Evolutionary conservation across 306 rosid genomes (phyloP).

Genomic region (Phaseolus lunatus): DNA sequence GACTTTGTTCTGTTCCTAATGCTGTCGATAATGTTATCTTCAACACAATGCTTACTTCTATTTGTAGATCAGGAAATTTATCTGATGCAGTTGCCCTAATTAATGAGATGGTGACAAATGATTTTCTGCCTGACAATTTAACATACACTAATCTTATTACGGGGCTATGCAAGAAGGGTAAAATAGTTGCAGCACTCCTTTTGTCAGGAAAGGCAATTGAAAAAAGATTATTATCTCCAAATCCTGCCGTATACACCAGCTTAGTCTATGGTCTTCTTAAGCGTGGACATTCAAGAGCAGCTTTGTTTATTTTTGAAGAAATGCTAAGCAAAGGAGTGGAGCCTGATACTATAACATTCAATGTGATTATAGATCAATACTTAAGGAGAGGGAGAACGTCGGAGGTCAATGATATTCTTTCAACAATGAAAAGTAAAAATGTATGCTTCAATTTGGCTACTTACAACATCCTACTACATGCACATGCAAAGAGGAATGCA

Average conservation of each 20-base stretch:
- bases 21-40: constrained; percentile 62
- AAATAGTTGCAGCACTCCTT: constrained; percentile 65
- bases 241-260: constrained; percentile 63
- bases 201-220: constrained; percentile 59
- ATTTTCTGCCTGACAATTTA: constrained; percentile 63
- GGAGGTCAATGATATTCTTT: constrained; percentile 55
- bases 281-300: constrained; percentile 71
- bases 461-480: constrained; percentile 79
- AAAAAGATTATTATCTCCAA: constrained; percentile 54
- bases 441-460: constrained; percentile 63
- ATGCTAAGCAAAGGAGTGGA: constrained; percentile 65
- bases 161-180: constrained; percentile 67
- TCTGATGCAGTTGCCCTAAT: constrained; percentile 61
- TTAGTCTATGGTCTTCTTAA: constrained; percentile 71
- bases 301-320: constrained; percentile 67
- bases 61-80: constrained; percentile 65
- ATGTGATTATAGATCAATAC: constrained; percentile 65
- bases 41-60: constrained; percentile 66
- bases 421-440: constrained; percentile 57
- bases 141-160: constrained; percentile 68
- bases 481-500: constrained; percentile 61
- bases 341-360: constrained; percentile 62
- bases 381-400: constrained; percentile 67
- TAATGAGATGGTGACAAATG: constrained; percentile 66
- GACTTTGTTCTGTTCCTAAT: constrained; percentile 59